Evolutionary conservation across 108 stramenopile genomes (phyloP), one percentile per base, ranked within the genome.

Genomic region (Mediolabrus comicus): DNA sequence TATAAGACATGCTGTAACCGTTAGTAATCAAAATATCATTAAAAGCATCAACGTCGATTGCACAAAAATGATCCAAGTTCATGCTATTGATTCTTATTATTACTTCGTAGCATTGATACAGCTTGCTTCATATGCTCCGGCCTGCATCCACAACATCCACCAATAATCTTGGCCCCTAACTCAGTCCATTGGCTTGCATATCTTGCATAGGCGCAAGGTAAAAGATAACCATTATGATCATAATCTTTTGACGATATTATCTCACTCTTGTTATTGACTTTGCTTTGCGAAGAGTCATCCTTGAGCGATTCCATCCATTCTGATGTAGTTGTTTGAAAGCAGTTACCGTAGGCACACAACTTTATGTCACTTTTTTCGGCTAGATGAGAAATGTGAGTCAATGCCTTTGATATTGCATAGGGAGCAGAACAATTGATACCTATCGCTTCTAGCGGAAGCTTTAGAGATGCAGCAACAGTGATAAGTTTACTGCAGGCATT

Each of bases 401-500:
- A 41, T 3, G 80, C 80, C 14, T 25, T 27, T 2, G 80, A 71
- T 22, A 81, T 76, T 34, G 80, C 67, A 26, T 57, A 22, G 24
- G 80, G 80, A 17, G 75, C 22, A 13, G 80, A 75, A 63, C 80
- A 81, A 33, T 81, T 81, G 62, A 81, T 41, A 13, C 80, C 80
- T 13, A 81, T 65, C 22, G 75, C 74, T 26, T 76, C 69, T 17
- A 81, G 34, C 19, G 56, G 30, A 32, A 81, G 30, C n/a, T 65
- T 67, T 16, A 53, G 59, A 17, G 25, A 1, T 9, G 16, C n/a
- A 7, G 75, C 41, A 24, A 53, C 46, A n/a, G 52, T 25, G 28
- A 76, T 59, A 10, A 75, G 32, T 26, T 38, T 52, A 35, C 29
- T 49, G 61, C 72, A 66, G 11, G 56, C 75, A 33, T 63, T 27